Percentiles rank a stretch among this genome's conserved stretches.
Conservation (phyloP, 2,329 filamentous ascomycete genomes). For the Cylindrodendrum hubeiense region DNA sequence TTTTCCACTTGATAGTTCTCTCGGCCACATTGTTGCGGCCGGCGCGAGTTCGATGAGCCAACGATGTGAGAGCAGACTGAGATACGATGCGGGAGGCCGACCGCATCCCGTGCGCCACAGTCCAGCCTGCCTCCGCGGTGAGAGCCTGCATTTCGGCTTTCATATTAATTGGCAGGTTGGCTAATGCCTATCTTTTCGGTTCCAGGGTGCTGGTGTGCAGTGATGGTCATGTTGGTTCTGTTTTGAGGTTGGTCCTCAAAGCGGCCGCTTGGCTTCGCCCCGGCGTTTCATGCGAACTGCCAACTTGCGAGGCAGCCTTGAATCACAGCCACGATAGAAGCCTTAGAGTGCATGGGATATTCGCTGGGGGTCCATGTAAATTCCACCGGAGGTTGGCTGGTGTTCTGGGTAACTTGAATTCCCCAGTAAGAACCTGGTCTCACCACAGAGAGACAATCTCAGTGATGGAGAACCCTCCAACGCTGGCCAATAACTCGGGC, state of each 20-base stretch:
- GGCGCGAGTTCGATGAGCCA: background rate
- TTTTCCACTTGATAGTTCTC: background rate
- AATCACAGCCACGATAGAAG: background rate
- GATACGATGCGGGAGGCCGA: constrained; percentile 18
- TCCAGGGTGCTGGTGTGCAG: background rate
- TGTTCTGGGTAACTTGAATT: constrained; percentile 7
- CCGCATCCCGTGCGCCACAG: background rate
- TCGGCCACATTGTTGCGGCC: background rate
- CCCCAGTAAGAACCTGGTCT: constrained; percentile 5
- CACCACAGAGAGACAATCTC: constrained; percentile 41
- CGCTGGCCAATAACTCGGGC: constrained; percentile 21
- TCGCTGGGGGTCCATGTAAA: background rate
- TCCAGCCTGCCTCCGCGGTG: background rate
- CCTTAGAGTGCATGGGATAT: too few relatives aligned
- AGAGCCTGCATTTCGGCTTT: background rate
- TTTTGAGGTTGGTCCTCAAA: background rate
- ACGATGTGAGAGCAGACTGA: background rate
- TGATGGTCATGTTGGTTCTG: background rate
- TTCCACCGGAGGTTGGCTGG: background rate
- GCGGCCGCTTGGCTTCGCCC: constrained; percentile 9
- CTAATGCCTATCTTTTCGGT: too few relatives aligned
- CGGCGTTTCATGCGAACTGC: constrained; percentile 2
- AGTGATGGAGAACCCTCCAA: constrained; percentile 25
- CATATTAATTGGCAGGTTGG: background rate
- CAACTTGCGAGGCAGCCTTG: constrained; percentile 16